These are phyloP conservation scores for Bondarzewia mesenterica DNA, from an alignment of 1,284 basidiomycete species.

Conservation along the genomic window DNA sequence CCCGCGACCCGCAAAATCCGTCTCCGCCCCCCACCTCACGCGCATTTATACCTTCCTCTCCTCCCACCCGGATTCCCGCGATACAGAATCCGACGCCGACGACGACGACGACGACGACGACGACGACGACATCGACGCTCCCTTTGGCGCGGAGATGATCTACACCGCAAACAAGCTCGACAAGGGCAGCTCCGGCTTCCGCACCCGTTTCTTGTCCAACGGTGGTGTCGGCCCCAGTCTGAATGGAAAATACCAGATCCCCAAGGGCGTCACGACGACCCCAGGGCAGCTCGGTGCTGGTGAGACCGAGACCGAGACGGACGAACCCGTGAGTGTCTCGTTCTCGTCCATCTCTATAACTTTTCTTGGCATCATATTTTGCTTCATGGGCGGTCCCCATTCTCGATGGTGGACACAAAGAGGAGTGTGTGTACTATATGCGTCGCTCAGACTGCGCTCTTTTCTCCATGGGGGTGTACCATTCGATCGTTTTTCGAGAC, in stretches of 20 bases:
- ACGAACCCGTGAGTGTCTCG: constrained; percentile 53
- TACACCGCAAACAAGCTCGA: constrained; percentile 18
- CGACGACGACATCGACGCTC: constrained; percentile 17
- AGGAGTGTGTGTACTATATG: too few relatives aligned
- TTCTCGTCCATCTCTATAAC: too few relatives aligned
- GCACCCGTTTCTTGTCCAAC: constrained; percentile 27
- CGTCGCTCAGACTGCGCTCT: too few relatives aligned
- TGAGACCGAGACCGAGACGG: constrained; percentile 71
- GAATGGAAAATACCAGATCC: constrained; percentile 1
- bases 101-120: constrained; percentile 14
- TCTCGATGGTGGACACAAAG: too few relatives aligned
- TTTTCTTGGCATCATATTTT: too few relatives aligned
- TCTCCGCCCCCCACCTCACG: constrained; percentile 3
- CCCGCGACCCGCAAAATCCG: constrained; percentile 5
- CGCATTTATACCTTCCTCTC: background rate
- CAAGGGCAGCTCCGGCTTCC: constrained; percentile 15
- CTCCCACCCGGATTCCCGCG: background rate
- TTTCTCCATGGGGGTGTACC: too few relatives aligned
- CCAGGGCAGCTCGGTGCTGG: constrained; percentile 55
- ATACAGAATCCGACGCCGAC: background rate
- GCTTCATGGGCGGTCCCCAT: too few relatives aligned
- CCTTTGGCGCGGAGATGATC: constrained; percentile 19
- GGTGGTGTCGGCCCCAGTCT: constrained; percentile 19
- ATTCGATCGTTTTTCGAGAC: too few relatives aligned
- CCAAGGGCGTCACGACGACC: constrained; percentile 49